Evolutionary conservation across 2,329 filamentous ascomycete species (phyloP), one percentile per base, ranked within the genome.

Genomic region (Berkeleyomyces basicola): DNA sequence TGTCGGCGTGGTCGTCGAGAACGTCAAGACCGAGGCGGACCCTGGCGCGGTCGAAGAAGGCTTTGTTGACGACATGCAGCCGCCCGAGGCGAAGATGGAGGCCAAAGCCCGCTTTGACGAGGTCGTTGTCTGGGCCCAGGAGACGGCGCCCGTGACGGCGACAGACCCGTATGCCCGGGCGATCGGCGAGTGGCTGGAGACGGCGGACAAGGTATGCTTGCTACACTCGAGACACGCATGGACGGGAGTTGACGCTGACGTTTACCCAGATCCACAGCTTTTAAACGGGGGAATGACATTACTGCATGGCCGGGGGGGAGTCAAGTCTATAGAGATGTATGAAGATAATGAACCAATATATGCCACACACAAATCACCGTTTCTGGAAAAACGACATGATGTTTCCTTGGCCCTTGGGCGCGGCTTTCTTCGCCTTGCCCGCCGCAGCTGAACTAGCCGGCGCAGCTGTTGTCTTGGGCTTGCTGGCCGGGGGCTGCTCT

Each of bases 311-410:
- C 23, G 23, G 23, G 23, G 23, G 33, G 11, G 39, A 11, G 33
- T 55, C 39, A 14, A 4, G 31, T n/a, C 51, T 55, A 55, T 55
- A 6, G 11, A 55, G 39, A 31, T 39, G 11, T 55, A 39, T 39
- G 10, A 23, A 39, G 36, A 39, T 7, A 9, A 55, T 16, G 51
- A 4, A 16, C 23, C 39, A 55, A 55, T 55, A 16, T 46, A 16
- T 7, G 51, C 23, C 40, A 23, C 40, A 43, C 14, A 42, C 9
- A 42, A 14, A 44, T 61, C 67, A 87, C 70, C 90, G 93, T 77
- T 95, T 96, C 49, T 81, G 80, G 72, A 96, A 96, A 74, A 96
- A 96, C 0, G 86, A 90, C 86, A 91, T 95, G 70, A 96, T 95
- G 71, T 79, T 95, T 2, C 90, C 90, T 69, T 90, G 86, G 2